phyloP scores from a whole-genome alignment of 306 rosid species.

The Malus asiatica region DNA sequence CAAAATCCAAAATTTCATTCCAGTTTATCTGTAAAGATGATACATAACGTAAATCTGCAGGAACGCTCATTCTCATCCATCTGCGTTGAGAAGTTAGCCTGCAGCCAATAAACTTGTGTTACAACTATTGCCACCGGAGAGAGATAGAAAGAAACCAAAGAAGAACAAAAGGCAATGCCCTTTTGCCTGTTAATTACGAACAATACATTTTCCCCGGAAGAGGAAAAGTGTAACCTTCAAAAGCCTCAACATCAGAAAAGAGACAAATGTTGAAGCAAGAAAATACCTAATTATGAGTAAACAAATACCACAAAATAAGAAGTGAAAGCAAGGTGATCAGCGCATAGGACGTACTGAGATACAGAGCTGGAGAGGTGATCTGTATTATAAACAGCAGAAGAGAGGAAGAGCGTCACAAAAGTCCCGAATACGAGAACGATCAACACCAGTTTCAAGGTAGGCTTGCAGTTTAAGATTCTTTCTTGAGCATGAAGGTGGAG shows the following conservation, averaged over 20 bases:
- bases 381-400: slow-evolving; percentile 61
- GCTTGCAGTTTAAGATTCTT: slow-evolving; percentile 49
- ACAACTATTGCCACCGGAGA: background rate
- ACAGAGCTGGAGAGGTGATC: slow-evolving; percentile 44
- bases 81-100: slow-evolving; percentile 34
- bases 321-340: slow-evolving; percentile 1
- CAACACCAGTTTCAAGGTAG: slow-evolving; percentile 58
- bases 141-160: background rate
- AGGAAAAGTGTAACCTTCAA: background rate
- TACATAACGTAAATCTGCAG: slow-evolving; percentile 42
- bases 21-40: slow-evolving; percentile 53
- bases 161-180: background rate
- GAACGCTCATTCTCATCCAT: slow-evolving; percentile 28
- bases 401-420: slow-evolving; percentile 51
- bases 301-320: background rate
- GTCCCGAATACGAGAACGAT: slow-evolving; percentile 55
- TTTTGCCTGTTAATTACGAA: background rate
- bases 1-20: slow-evolving; percentile 50
- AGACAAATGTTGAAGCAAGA: too few species aligned
- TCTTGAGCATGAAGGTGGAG: slow-evolving; percentile 25
- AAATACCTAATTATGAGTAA: background rate
- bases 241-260: background rate
- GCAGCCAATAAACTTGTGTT: slow-evolving; percentile 2
- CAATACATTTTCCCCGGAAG: background rate
- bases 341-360: slow-evolving; percentile 43